phyloP scores from a whole-genome alignment of 2,329 filamentous ascomycete genomes.

The Mycosphaerella sp. region DNA sequence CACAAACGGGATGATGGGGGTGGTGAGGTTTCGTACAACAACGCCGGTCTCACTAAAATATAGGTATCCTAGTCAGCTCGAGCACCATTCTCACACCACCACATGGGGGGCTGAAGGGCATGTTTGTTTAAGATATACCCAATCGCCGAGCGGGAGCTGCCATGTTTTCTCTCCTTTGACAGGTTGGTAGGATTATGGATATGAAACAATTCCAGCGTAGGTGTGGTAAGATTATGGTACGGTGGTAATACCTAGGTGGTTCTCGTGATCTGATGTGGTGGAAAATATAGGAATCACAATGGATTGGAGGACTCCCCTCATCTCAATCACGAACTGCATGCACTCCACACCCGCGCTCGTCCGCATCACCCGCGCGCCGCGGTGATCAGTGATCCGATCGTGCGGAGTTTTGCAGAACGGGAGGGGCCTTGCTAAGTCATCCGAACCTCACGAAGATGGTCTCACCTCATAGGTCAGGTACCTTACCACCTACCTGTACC shows the following conservation, averaged over 20 bases:
- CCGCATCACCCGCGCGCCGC: conserved; percentile 6
- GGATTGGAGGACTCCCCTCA: not conserved
- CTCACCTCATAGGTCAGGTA: no score
- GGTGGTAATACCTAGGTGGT: no score
- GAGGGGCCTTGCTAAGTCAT: not conserved
- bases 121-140: conserved; percentile 11
- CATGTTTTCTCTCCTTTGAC: conserved; percentile 4
- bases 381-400: conserved; percentile 4
- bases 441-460: no score
- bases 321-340: not conserved
- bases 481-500: no score
- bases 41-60: conserved; percentile 6
- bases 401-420: not conserved
- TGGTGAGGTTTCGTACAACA: conserved; percentile 19
- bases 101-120: not conserved
- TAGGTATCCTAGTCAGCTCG: conserved; percentile 2
- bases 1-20: not conserved
- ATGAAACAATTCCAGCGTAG: not conserved
- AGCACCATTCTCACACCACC: not conserved
- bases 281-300: not conserved
- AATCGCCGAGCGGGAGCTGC: conserved; percentile 20
- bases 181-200: not conserved
- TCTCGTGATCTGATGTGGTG: no score
- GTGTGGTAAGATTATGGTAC: not conserved
- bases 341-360: conserved; percentile 9